Percentiles rank a stretch among this genome's conserved stretches.
These are phyloP conservation scores for Epichloe gansuensis DNA, from an alignment of 2,329 filamentous ascomycete species.

Conservation along the genomic window DNA sequence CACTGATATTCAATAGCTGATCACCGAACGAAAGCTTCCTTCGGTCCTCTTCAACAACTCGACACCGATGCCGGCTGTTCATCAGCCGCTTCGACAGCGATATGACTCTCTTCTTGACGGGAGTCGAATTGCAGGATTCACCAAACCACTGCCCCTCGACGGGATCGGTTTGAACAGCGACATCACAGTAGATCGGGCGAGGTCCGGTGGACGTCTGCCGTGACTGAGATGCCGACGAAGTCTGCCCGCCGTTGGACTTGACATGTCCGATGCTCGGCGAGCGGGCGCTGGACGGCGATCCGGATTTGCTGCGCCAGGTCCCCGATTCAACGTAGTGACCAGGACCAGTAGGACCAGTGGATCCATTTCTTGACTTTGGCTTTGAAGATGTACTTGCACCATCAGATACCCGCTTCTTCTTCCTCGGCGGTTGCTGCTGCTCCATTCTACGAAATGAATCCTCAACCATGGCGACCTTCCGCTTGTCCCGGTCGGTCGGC, in stretches of 20 bases:
- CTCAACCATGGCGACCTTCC: slow-evolving; percentile 54
- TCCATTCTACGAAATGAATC: slow-evolving; percentile 52
- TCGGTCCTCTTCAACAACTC: slow-evolving; percentile 27
- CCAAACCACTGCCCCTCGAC: slow-evolving; percentile 43
- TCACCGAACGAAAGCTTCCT: slow-evolving; percentile 15
- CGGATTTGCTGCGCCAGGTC: slow-evolving; percentile 41
- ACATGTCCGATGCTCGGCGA: slow-evolving; percentile 25
- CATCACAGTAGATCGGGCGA: slow-evolving; percentile 36
- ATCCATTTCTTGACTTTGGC: slow-evolving; percentile 27
- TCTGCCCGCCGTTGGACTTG: slow-evolving; percentile 16
- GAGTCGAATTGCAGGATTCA: slow-evolving; percentile 21
- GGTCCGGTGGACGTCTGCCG: slow-evolving; percentile 27
- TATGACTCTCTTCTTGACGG: slow-evolving; percentile 36
- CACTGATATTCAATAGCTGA: slow-evolving; percentile 17
- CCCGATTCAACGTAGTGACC: slow-evolving; percentile 39
- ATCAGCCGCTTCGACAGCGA: slow-evolving; percentile 42
- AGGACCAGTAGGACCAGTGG: slow-evolving; percentile 21
- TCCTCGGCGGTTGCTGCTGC: slow-evolving; percentile 42
- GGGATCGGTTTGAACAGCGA: slow-evolving; percentile 41
- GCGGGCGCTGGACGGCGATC: slow-evolving; percentile 33
- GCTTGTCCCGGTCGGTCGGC: slow-evolving; percentile 53
- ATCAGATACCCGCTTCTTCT: slow-evolving; percentile 52
- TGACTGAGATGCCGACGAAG: slow-evolving; percentile 18
- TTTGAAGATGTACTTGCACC: slow-evolving; percentile 29
- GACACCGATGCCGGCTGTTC: slow-evolving; percentile 33